Evolutionary conservation across 2,329 filamentous ascomycete genomes (phyloP), one percentile per base, ranked within the genome.

Genomic region (Botryotinia convoluta): DNA sequence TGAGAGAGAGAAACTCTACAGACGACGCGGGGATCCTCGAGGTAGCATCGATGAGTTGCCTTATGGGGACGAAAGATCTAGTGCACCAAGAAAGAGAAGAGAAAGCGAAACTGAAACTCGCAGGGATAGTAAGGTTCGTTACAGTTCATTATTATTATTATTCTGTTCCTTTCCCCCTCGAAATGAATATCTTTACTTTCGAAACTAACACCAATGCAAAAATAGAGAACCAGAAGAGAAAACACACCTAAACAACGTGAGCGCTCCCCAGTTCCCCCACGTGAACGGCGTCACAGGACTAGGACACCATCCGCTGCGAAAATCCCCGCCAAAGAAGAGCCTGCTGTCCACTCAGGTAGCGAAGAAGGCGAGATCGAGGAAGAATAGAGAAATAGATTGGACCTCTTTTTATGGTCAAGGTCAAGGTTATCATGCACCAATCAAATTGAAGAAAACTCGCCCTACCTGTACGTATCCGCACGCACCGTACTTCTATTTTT

Each of bases 321-420:
- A 60, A 32, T 22, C 14, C 44, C 77, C 54, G 75, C 81, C 71
- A 84, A 84, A 79, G 84, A 86, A 74, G 86, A 86, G 69, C 84
- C 83, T 76, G 83, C 83, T 8, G 77, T 82, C 51, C 80, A 81
- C 79, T 95, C 93, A 74, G 96, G 96, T 71, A 98, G 95, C 80
- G 96, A 99, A 84, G 96, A 99, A 83, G 96, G 96, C 70, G 96
- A 99, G 85, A 98, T 99, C 79, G 96, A 97, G 83, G 95, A 98
- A 85, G 88, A 90, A 78, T 89, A 76, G 74, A 57, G 26, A 6
- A 26, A 42, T 64, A 16, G 71, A 39, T 71, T 48, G 73, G 29
- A 69, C 6, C 32, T 48, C 26, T 68, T 42, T 68, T 57, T 57
- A 37, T n/a, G 42, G 63, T 37, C 44, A 48, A 64, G n/a, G 42